Evolutionary conservation across 2,329 filamentous ascomycete genomes (phyloP).

Genomic region (Ophiostoma sp.): DNA sequence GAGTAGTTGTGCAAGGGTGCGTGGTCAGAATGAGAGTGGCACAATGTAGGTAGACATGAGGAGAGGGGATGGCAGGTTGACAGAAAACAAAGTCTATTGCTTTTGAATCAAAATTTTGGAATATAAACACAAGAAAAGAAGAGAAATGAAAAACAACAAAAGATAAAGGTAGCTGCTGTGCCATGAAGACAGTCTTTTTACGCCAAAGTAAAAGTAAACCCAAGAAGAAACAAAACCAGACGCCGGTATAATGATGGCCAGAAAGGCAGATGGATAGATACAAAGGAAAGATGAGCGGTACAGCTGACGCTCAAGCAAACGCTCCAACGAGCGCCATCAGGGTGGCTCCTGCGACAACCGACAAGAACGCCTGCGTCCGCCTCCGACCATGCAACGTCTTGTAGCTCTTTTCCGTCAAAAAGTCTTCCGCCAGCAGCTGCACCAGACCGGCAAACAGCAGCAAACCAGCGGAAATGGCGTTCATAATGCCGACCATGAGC

Average conservation of each 20-base stretch:
- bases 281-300: background rate
- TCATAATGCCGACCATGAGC: conserved; percentile 83
- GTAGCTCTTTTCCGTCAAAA: conserved; percentile 74
- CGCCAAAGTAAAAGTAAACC: background rate
- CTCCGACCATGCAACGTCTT: conserved; percentile 61
- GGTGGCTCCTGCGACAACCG: conserved; percentile 63
- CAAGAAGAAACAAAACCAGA: background rate
- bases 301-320: conserved; percentile 55
- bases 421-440: conserved; percentile 82
- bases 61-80: background rate
- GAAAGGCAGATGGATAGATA: background rate
- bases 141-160: background rate
- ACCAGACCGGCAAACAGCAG: conserved; percentile 81
- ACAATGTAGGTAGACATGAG: background rate
- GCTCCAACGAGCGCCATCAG: conserved; percentile 73
- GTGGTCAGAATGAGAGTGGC: background rate
- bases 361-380: conserved; percentile 61
- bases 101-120: background rate
- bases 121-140: background rate
- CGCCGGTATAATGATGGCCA: background rate
- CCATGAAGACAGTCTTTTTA: background rate
- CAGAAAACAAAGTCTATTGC: background rate
- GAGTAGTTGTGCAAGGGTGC: conserved; percentile 18
- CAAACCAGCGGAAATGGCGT: conserved; percentile 78
- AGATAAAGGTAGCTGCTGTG: background rate